phyloP scores from a whole-genome alignment of 768 basidiomycete genomes.

The Lactarius tabidus region DNA sequence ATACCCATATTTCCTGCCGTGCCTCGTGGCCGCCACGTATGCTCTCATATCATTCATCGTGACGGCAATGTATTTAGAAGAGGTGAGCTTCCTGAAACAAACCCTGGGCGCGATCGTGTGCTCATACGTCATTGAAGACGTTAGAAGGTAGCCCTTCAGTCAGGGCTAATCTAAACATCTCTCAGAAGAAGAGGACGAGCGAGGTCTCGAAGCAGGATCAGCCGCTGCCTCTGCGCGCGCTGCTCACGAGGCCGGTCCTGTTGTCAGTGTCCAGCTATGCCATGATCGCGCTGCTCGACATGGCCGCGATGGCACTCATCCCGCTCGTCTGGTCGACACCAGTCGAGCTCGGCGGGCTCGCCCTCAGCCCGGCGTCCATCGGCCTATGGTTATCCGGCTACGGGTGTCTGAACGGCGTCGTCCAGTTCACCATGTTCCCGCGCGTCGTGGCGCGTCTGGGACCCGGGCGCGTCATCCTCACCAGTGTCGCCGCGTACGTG shows the following conservation, averaged over 20 bases:
- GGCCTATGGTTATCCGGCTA: conserved; percentile 36
- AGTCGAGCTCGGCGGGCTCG: conserved; percentile 39
- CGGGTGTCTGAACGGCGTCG: conserved; percentile 36
- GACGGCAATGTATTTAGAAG: conserved; percentile 15
- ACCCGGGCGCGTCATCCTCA: conserved; percentile 33
- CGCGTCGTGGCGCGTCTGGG: conserved; percentile 36
- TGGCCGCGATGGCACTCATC: conserved; percentile 4
- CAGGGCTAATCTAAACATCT: background rate
- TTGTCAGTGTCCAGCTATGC: conserved; percentile 11
- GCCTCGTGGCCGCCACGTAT: conserved; percentile 15
- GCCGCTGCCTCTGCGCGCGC: conserved; percentile 1
- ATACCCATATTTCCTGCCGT: conserved; percentile 31
- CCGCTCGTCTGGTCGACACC: conserved; percentile 48
- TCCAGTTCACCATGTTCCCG: conserved; percentile 40
- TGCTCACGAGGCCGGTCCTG: conserved; percentile 14
- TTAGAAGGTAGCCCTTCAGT: background rate
- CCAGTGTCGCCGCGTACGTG: conserved; percentile 29
- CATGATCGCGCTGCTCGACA: conserved; percentile 13
- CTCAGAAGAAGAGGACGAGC: background rate
- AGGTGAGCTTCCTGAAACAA: background rate
- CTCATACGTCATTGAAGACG: conserved; percentile 7
- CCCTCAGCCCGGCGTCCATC: conserved; percentile 37
- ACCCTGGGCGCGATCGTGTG: background rate
- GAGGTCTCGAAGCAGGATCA: background rate
- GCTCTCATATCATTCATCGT: conserved; percentile 12